A percentile compares a stretch with the other conserved stretches of the same genome.
Conservation (phyloP, 352 stramenopile genomes). For the Plasmopara viticola region DNA sequence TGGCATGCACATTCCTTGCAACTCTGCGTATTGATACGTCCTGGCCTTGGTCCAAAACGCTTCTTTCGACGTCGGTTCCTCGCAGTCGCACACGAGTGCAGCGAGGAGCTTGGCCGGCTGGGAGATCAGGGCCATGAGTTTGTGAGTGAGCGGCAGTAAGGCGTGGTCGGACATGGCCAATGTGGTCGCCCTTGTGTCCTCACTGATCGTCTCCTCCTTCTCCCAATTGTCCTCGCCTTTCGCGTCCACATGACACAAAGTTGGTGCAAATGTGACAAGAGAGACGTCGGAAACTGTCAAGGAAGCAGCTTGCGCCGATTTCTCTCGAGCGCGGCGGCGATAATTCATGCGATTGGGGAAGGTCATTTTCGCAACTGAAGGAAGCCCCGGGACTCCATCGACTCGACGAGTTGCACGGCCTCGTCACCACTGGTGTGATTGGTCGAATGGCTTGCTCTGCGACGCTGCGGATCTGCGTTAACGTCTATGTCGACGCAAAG, state of each 20-base stretch:
- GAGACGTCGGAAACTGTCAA: slow-evolving; percentile 14
- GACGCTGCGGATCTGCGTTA: slow-evolving; percentile 17
- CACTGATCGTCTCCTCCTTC: slow-evolving; percentile 5
- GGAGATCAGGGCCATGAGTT: slow-evolving; percentile 45
- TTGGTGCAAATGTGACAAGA: slow-evolving; percentile 1
- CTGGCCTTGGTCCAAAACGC: slow-evolving; percentile 28
- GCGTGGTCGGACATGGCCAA: slow-evolving; percentile 9
- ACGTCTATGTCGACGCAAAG: neutral
- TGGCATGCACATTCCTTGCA: slow-evolving; percentile 17
- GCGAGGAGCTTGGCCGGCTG: slow-evolving; percentile 42
- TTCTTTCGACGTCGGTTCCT: slow-evolving; percentile 15
- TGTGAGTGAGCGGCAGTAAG: slow-evolving; percentile 33
- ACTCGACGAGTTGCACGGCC: slow-evolving; percentile 8
- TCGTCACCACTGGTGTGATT: slow-evolving; percentile 13
- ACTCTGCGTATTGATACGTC: slow-evolving; percentile 31
- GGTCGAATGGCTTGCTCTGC: slow-evolving; percentile 19
- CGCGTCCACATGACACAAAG: slow-evolving; percentile 10
- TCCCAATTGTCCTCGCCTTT: neutral
- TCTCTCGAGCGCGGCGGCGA: slow-evolving; percentile 23
- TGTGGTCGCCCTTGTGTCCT: too few species aligned
- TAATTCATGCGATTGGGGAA: slow-evolving; percentile 42
- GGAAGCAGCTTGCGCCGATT: slow-evolving; percentile 14
- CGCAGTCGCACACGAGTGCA: slow-evolving; percentile 28
- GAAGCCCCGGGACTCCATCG: slow-evolving; percentile 10
- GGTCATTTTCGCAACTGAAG: slow-evolving; percentile 43